These are phyloP conservation scores for Phycomyces blakesleeanus DNA, from an alignment of 192 early-diverging fungal species.

Conservation along the genomic window DNA sequence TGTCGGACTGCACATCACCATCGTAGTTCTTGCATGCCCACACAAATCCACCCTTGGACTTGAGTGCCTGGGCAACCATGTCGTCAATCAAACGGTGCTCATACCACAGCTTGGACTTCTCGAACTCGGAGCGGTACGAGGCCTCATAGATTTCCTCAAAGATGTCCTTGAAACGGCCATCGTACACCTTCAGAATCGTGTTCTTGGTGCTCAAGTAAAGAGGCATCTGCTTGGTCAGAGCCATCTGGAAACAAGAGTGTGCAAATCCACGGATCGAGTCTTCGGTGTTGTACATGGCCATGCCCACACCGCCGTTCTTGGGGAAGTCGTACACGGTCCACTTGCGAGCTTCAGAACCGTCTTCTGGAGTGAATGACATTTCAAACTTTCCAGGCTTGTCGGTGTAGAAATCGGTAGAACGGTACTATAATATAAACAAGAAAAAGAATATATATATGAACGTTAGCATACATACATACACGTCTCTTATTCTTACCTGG, in stretches of 20 bases:
- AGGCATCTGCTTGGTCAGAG: conserved; percentile 83
- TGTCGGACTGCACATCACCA: conserved; percentile 94
- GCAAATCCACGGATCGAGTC: conserved; percentile 93
- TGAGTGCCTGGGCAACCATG: conserved; percentile 97
- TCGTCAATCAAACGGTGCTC: conserved; percentile 98
- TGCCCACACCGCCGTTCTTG: conserved; percentile 78
- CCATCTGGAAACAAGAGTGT: conserved; percentile 89
- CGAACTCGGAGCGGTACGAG: conserved; percentile 80
- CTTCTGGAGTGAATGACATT: conserved; percentile 83
- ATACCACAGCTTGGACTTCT: conserved; percentile 86
- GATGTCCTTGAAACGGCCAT: conserved; percentile 98
- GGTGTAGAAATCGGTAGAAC: conserved; percentile 92
- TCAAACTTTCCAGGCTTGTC: conserved; percentile 88
- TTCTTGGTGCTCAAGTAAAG: conserved; percentile 97
- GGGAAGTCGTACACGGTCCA: conserved; percentile 84
- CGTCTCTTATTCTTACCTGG: conserved; percentile 60
- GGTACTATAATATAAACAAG: conserved; percentile 60
- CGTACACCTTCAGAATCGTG: conserved; percentile 95
- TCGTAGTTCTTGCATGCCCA: conserved; percentile 97
- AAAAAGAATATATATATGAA: no score
- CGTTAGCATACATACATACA: no score
- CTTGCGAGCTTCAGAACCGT: conserved; percentile 64
- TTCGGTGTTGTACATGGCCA: conserved; percentile 96
- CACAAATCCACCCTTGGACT: conserved; percentile 90
- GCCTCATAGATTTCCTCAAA: conserved; percentile 85